Evolutionary conservation across 768 basidiomycete species (phyloP), one percentile per base, ranked within the genome.

Genomic region (Collybia mongolica): DNA sequence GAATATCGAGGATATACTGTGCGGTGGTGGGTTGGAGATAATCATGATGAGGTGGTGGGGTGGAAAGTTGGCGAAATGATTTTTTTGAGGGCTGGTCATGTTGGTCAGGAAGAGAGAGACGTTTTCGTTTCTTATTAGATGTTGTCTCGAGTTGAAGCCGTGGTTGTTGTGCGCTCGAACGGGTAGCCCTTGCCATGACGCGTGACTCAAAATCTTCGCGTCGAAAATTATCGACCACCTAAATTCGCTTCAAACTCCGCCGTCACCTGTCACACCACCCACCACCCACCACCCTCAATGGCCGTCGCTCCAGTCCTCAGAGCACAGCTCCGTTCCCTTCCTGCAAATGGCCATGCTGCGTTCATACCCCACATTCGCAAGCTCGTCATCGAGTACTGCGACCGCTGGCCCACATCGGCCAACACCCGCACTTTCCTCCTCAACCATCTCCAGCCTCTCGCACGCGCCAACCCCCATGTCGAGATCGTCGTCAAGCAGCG

Each of bases 331-430:
- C 72, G 78, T 55, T 82, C 90, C 0, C 61, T 64, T 20, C 86
- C 86, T 20, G 79, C 85, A 50, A 93, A 93, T 65, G 90, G 91
- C 1, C 88, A 88, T 62, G 63, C 69, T 38, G 72, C 82, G 1
- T 94, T 88, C 67, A 67, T 91, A 2, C 89, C 92, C 2, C 83
- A 83, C 54, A 75, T 89, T n/a, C 75, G 90, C 49, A 94, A 93
- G 63, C 74, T 96, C 53, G 90, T 96, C 55, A 82, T 96, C 64
- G 90, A 93, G 68, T 95, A 81, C 67, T 93, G 92, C 69, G 84
- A 94, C 60, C 81, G 80, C 47, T 89, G 86, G 81, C 82, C 87
- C 1, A 85, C 90, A 3, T 92, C 90, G 0, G 68, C 76, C 39
- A 83, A 83, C 61, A 75, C 88, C 6, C 84, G 92, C 59, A 77